Conservation (phyloP, 164 flowering plant species). For the Echeveria elegans region DNA sequence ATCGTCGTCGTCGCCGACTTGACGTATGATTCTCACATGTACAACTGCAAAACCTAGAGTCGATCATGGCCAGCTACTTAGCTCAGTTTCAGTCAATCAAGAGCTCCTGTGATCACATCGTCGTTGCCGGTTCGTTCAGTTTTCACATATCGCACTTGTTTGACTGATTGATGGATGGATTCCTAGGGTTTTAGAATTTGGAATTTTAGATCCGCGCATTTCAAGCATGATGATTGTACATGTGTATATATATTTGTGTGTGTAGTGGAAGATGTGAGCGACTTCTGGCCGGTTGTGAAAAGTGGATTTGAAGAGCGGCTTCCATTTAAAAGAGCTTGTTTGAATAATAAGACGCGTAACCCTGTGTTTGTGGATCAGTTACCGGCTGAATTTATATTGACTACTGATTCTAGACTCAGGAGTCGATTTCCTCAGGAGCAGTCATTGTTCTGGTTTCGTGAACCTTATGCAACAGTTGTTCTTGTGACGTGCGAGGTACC, state of each 20-base stretch:
- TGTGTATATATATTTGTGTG: no score
- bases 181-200: background rate
- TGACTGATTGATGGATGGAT: background rate
- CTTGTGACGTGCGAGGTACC: conserved; percentile 96
- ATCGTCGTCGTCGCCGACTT: background rate
- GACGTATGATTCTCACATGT: no score
- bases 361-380: conserved; percentile 63
- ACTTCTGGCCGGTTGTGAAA: conserved; percentile 81
- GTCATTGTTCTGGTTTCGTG: conserved; percentile 87
- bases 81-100: conserved; percentile 93
- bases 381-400: conserved; percentile 80
- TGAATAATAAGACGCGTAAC: conserved; percentile 92
- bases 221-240: background rate
- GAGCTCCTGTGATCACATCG: conserved; percentile 55
- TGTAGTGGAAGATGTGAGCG: conserved; percentile 95
- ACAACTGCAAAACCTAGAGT: no score
- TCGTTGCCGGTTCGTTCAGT: conserved; percentile 51
- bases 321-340: conserved; percentile 69
- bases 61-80: conserved; percentile 71
- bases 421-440: conserved; percentile 93
- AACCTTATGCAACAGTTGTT: conserved; percentile 90
- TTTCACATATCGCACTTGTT: background rate
- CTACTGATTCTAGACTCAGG: conserved; percentile 86
- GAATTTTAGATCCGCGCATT: background rate
- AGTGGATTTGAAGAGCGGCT: conserved; percentile 58